These are phyloP conservation scores for Lecanosticta acicola DNA, from an alignment of 2,329 filamentous ascomycete species.

Conservation along the genomic window DNA sequence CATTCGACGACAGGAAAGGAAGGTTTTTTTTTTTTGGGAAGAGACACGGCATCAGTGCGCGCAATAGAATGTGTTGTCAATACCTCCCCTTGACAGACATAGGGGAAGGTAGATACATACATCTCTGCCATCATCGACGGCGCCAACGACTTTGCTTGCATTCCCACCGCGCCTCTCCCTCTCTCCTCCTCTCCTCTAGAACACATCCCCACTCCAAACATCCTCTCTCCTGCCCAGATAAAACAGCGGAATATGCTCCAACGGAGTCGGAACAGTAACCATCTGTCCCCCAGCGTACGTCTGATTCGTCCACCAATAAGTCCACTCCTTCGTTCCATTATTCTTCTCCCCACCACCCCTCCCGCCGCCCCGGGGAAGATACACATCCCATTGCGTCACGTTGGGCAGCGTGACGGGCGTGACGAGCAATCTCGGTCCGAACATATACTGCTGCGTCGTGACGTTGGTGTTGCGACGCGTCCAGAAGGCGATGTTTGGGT, in stretches of 20 bases:
- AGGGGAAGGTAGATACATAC: too few relatives aligned
- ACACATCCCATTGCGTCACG: conserved; percentile 35
- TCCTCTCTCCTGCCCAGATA: conserved; percentile 25
- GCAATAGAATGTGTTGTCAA: too few relatives aligned
- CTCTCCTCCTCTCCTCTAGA: too few relatives aligned
- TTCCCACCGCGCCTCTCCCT: too few relatives aligned
- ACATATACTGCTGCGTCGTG: conserved; percentile 39
- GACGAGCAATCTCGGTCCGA: conserved; percentile 35
- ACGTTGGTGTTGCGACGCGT: conserved; percentile 31
- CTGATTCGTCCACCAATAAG: conserved; percentile 39
- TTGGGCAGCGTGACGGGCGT: conserved; percentile 35
- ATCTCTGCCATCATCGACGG: too few relatives aligned
- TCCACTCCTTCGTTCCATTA: conserved; percentile 32
- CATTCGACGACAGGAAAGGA: too few relatives aligned
- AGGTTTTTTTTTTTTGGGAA: too few relatives aligned
- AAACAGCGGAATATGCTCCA: conserved; percentile 30
- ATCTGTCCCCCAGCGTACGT: conserved; percentile 37
- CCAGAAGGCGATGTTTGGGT: conserved; percentile 22
- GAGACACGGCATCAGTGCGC: too few relatives aligned
- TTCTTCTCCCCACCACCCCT: background rate
- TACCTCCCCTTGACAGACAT: too few relatives aligned
- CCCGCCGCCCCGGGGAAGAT: conserved; percentile 29
- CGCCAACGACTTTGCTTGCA: too few relatives aligned
- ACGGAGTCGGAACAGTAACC: conserved; percentile 25
- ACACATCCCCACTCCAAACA: conserved; percentile 23